A percentile compares a stretch with the other conserved stretches of the same genome.
Evolutionary conservation across 73 alveolate genomes (phyloP).

Genomic region (Tetrahymena elliotti): DNA sequence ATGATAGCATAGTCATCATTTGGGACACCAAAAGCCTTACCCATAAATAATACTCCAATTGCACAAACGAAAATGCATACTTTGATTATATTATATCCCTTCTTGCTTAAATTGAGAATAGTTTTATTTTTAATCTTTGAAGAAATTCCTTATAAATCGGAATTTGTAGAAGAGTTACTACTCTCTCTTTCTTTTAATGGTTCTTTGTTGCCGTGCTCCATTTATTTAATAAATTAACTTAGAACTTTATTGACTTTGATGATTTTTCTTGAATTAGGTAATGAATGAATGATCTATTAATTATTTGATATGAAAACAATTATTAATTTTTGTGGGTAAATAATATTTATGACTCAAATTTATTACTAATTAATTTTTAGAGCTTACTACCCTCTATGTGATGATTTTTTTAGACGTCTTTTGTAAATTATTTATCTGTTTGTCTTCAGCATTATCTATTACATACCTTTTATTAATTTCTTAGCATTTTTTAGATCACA

Average conservation of each 20-base stretch:
- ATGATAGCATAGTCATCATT: not conserved
- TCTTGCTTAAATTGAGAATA: not conserved
- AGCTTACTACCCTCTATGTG: not conserved
- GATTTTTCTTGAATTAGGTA: not conserved
- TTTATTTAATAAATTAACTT: not conserved
- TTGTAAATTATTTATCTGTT: not conserved
- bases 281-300: not conserved
- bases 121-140: not conserved
- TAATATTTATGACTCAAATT: not conserved
- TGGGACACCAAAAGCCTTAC: not conserved
- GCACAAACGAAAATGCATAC: not conserved
- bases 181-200: not conserved
- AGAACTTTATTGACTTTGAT: not conserved
- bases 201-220: not conserved
- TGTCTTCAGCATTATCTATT: too few relatives aligned
- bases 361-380: not conserved
- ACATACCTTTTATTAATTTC: too few relatives aligned
- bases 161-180: not conserved
- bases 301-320: too few relatives aligned
- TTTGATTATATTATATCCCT: not conserved
- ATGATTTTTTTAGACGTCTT: not conserved
- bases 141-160: not conserved
- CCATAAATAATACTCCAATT: not conserved
- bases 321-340: not conserved
- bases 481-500: too few relatives aligned